Base-by-base conservation (phyloP, 139 green algal species). In the Coelastrella sp. region DNA sequence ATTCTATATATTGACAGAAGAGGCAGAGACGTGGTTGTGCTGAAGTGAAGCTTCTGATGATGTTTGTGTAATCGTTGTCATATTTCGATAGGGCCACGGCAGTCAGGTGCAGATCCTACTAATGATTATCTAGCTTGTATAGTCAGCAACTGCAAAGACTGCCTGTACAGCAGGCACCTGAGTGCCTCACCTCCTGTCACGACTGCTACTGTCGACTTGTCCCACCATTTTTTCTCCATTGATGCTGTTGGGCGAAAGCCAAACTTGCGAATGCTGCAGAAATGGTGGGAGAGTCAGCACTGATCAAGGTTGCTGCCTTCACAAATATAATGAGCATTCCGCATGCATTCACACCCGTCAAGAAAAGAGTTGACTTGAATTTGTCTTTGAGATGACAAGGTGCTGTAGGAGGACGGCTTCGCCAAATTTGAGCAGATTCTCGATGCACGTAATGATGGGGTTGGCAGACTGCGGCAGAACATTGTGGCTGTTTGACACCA, bases 111-210 rank as follows among this genome's bases (percentile, higher is more conserved):
- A 49, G 35, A 49, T 49, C 3, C 35, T 49, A 49, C 35, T 49
- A 3, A 49, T 49, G 35, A 49, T 49, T 49, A 49, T 49, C 3
- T 49, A 49, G 35, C 35, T 49, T 49, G 35, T 49, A 49, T 3
- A 5, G 1, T 49, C 35, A n/a, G n/a, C n/a, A 49, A 49, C 35
- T 49, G 35, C 35, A 15, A 20, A 15, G 11, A 70, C 63, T 70
- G 63, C 63, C 14, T 70, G 63, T 70, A 20, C 68, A 76, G 17
- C 17, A 24, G 7, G 15, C 24, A 8, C 68, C n/a, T 10, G 68
- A 11, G 68, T 24, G 19, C 68, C 87, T 93, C 85, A 89, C 88
- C 87, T 25, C 94, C 94, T 8, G 93, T 95, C 27, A 96, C 94
- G 0, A 96, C 93, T 20, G 94, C 94, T 6, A 94, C 89, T 0